A percentile compares a stretch with the other conserved stretches of the same genome.
Evolutionary conservation across 2,329 filamentous ascomycete species (phyloP).

Genomic region (Ophiognomonia clavigignenti-juglandacearum): DNA sequence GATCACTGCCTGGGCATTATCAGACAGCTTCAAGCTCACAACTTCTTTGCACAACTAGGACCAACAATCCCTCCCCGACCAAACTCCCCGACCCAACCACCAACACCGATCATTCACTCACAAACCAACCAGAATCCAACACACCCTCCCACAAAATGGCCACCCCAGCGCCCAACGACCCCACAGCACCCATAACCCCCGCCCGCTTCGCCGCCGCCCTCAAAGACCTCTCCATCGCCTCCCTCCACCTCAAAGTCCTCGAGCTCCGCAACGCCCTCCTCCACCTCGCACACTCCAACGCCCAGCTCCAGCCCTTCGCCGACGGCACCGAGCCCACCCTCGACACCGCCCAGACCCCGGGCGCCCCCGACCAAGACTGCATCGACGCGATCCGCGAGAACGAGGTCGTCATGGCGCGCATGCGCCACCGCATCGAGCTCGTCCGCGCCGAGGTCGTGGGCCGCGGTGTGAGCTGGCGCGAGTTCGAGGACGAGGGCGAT

Average conservation of each 20-base stretch:
- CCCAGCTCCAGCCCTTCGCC: conserved; percentile 65
- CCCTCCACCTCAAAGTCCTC: conserved; percentile 68
- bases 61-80: background rate
- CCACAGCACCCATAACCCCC: conserved; percentile 51
- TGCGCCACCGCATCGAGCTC: conserved; percentile 60
- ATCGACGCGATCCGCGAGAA: conserved; percentile 71
- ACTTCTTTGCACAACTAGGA: background rate
- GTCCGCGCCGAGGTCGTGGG: conserved; percentile 60
- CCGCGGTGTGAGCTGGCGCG: conserved; percentile 51
- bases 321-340: conserved; percentile 37
- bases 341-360: conserved; percentile 20
- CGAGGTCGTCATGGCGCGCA: conserved; percentile 60
- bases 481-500: conserved; percentile 42
- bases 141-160: background rate
- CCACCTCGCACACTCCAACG: conserved; percentile 70
- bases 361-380: conserved; percentile 60
- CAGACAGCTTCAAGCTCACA: background rate
- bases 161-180: conserved; percentile 27
- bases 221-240: conserved; percentile 58
- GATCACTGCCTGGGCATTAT: background rate
- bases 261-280: conserved; percentile 71
- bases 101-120: background rate
- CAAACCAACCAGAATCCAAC: background rate
- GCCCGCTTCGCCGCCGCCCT: conserved; percentile 63
- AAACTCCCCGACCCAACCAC: background rate